Percentiles rank a stretch among this genome's conserved stretches.
phyloP scores from a whole-genome alignment of 202 grass and related monocot species.

The Alloteropsis angusta region DNA sequence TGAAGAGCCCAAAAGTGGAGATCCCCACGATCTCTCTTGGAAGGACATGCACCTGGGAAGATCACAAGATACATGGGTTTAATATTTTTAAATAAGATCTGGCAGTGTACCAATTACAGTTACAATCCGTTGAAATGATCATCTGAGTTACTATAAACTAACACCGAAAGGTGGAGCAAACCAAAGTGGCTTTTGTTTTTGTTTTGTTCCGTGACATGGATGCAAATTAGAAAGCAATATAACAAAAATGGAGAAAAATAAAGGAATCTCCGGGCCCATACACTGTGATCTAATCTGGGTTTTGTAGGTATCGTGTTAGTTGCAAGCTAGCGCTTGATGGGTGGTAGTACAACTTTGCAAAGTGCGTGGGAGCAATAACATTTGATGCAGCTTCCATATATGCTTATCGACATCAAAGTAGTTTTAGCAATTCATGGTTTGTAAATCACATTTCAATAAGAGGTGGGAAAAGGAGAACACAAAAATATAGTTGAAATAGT shows the following conservation, averaged over 20 bases:
- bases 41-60: slow-evolving; percentile 61
- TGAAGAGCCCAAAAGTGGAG: slow-evolving; percentile 72
- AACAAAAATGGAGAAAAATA: not conserved
- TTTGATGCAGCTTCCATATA: slow-evolving; percentile 49
- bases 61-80: not conserved
- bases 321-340: slow-evolving; percentile 25
- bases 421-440: slow-evolving; percentile 20
- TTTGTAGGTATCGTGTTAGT: slow-evolving; percentile 23
- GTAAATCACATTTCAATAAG: slow-evolving; percentile 19
- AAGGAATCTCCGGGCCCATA: slow-evolving; percentile 30
- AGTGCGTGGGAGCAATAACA: slow-evolving; percentile 22
- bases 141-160: slow-evolving; percentile 6
- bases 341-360: slow-evolving; percentile 26
- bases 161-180: slow-evolving; percentile 31
- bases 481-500: not conserved
- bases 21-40: slow-evolving; percentile 65
- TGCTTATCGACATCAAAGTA: slow-evolving; percentile 13
- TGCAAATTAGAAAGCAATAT: not conserved
- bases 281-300: slow-evolving; percentile 23
- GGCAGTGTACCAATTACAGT: not conserved
- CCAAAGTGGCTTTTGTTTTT: slow-evolving; percentile 11
- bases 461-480: not conserved
- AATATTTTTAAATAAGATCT: not conserved
- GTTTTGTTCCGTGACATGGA: slow-evolving; percentile 17
- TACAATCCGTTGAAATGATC: not conserved